Conservation (phyloP, 2,329 filamentous ascomycete genomes). For the Biscogniauxia sp. region DNA sequence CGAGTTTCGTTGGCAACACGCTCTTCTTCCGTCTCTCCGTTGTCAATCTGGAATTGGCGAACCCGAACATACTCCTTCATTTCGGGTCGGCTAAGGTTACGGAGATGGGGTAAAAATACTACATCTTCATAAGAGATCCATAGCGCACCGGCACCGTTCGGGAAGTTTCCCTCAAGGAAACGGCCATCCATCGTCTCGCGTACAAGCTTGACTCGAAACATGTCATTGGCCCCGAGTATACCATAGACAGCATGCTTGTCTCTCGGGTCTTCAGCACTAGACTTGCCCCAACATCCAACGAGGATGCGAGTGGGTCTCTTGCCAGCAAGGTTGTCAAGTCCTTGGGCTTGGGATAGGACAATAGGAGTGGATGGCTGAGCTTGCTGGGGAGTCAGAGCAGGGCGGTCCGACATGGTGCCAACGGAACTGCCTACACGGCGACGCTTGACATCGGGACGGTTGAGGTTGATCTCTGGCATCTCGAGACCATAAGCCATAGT, state of each 20-base stretch:
- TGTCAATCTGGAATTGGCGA: conserved; percentile 56
- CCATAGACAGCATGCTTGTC: conserved; percentile 63
- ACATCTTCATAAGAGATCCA: conserved; percentile 65
- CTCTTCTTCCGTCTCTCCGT: conserved; percentile 48
- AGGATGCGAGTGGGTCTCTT: conserved; percentile 57
- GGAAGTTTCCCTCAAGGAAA: conserved; percentile 58
- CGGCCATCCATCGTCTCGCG: conserved; percentile 60
- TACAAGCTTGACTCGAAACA: conserved; percentile 63
- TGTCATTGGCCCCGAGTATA: conserved; percentile 60
- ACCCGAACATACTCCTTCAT: conserved; percentile 64
- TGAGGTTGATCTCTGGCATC: conserved; percentile 43
- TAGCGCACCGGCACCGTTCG: conserved; percentile 55
- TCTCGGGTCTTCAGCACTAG: conserved; percentile 42
- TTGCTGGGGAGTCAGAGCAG: conserved; percentile 6
- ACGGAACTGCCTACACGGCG: conserved; percentile 42
- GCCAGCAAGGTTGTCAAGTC: conserved; percentile 38
- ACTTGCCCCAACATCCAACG: conserved; percentile 59
- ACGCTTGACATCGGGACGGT: conserved; percentile 44
- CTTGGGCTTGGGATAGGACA: conserved; percentile 1
- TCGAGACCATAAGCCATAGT: conserved; percentile 51
- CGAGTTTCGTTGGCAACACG: conserved; percentile 48
- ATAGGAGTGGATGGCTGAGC: not conserved
- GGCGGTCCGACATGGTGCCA: conserved; percentile 33
- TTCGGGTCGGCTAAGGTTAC: conserved; percentile 49
- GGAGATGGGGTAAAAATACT: conserved; percentile 55